phyloP scores from a whole-genome alignment of 2,329 filamentous ascomycete genomes.

The Alternaria arborescens region DNA sequence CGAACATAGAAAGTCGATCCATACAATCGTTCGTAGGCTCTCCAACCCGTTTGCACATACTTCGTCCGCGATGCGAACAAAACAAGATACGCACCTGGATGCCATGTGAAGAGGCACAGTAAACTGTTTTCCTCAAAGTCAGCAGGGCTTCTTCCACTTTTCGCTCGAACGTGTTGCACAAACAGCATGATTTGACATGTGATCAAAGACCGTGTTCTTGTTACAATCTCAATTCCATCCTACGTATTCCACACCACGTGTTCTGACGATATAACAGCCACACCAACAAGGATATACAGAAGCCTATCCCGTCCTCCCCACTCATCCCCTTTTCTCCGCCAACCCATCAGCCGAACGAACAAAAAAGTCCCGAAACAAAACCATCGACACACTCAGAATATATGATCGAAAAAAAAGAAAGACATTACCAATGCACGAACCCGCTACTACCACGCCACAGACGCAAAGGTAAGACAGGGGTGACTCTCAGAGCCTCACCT shows the following conservation, averaged over 20 bases:
- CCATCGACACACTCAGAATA: neutral
- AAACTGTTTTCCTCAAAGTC: neutral
- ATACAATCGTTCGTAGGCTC: neutral
- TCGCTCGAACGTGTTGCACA: neutral
- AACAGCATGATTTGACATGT: neutral
- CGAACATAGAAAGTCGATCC: neutral
- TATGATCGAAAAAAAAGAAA: neutral
- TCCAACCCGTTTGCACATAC: neutral
- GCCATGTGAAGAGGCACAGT: neutral
- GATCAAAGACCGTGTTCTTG: neutral
- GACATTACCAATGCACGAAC: neutral
- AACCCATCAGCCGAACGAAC: neutral
- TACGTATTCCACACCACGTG: constrained; percentile 26
- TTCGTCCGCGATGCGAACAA: neutral
- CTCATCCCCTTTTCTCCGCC: neutral
- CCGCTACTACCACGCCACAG: neutral
- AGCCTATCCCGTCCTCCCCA: neutral
- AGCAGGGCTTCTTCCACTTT: neutral
- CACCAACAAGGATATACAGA: neutral
- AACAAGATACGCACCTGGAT: neutral
- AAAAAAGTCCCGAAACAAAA: neutral
- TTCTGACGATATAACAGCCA: constrained; percentile 5
- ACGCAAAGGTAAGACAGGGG: neutral
- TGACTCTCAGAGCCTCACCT: neutral
- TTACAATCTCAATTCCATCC: constrained; percentile 31